Percentiles rank a stretch among this genome's conserved stretches.
Evolutionary conservation across 2,329 filamentous ascomycete species (phyloP).

Genomic region (Sphaceloma murrayae): DNA sequence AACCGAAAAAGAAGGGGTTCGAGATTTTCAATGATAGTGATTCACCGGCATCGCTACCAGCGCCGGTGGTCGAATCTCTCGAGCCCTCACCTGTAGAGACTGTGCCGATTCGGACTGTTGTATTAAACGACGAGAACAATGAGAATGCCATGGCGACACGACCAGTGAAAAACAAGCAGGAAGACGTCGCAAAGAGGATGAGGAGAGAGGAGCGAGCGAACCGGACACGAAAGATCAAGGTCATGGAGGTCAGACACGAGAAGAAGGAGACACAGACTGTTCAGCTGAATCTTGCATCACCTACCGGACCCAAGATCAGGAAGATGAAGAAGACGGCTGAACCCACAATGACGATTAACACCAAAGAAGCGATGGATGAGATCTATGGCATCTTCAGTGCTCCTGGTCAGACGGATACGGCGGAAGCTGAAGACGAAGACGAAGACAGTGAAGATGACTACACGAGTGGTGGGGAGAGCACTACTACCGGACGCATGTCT

Average conservation of each 20-base stretch:
- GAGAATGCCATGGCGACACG: conserved; percentile 32
- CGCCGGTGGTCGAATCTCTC: conserved; percentile 1
- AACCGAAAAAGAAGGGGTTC: conserved; percentile 20
- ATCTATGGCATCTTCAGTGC: conserved; percentile 97
- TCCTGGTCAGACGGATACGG: conserved; percentile 50
- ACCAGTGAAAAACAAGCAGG: conserved; percentile 30
- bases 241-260: conserved; percentile 64
- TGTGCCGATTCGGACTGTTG: conserved; percentile 4
- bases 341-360: conserved; percentile 98
- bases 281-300: conserved; percentile 87
- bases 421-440: conserved; percentile 57
- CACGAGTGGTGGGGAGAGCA: conserved; percentile 75
- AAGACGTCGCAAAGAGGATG: conserved; percentile 39
- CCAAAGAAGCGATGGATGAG: conserved; percentile 87
- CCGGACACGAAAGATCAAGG: conserved; percentile 53
- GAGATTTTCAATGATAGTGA: conserved; percentile 19
- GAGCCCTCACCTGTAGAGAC: neutral
- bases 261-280: conserved; percentile 83
- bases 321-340: conserved; percentile 63
- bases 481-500: conserved; percentile 59
- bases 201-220: conserved; percentile 42
- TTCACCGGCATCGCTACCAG: neutral
- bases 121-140: conserved; percentile 36
- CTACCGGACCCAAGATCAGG: conserved; percentile 72
- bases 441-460: conserved; percentile 64